Conservation (phyloP, 495 filamentous ascomycete genomes). For the Penicillium paxilli region DNA sequence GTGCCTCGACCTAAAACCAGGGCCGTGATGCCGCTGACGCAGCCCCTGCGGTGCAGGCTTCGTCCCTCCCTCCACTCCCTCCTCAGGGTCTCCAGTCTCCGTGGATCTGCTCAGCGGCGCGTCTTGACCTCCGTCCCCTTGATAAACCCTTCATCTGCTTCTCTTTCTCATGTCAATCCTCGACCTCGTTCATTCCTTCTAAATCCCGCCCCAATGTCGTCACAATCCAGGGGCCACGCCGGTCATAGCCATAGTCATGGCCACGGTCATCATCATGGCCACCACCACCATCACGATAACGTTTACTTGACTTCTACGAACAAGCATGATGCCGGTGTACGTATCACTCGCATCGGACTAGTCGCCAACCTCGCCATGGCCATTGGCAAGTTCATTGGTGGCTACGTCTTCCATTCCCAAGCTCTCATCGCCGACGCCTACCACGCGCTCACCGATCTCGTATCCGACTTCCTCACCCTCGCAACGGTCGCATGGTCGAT, state of each 20-base stretch:
- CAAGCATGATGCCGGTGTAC: slow-evolving; percentile 89
- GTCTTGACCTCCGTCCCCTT: slow-evolving; percentile 26
- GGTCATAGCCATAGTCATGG: slow-evolving; percentile 29
- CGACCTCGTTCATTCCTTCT: slow-evolving; percentile 17
- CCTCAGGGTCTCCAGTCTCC: slow-evolving; percentile 11
- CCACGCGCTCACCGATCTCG: slow-evolving; percentile 90
- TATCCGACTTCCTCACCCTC: slow-evolving; percentile 90
- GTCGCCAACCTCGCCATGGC: slow-evolving; percentile 94
- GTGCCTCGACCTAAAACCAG: slow-evolving; percentile 22
- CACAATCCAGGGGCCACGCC: slow-evolving; percentile 36
- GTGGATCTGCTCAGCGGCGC: slow-evolving; percentile 23
- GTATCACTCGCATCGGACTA: slow-evolving; percentile 90
- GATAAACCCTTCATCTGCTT: slow-evolving; percentile 17
- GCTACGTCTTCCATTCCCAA: slow-evolving; percentile 92
- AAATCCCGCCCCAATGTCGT: slow-evolving; percentile 33
- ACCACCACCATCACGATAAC: slow-evolving; percentile 82
- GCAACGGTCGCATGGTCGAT: slow-evolving; percentile 91
- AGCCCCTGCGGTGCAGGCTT: slow-evolving; percentile 48
- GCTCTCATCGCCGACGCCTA: slow-evolving; percentile 92
- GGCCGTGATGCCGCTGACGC: slow-evolving; percentile 45
- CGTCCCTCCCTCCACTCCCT: slow-evolving; percentile 36
- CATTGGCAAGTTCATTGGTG: slow-evolving; percentile 85
- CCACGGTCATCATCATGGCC: slow-evolving; percentile 36
- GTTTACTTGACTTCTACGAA: slow-evolving; percentile 84
- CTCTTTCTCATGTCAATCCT: slow-evolving; percentile 23